phyloP scores from a whole-genome alignment of 75 land plant genomes.

The Cupressus sempervirens region DNA sequence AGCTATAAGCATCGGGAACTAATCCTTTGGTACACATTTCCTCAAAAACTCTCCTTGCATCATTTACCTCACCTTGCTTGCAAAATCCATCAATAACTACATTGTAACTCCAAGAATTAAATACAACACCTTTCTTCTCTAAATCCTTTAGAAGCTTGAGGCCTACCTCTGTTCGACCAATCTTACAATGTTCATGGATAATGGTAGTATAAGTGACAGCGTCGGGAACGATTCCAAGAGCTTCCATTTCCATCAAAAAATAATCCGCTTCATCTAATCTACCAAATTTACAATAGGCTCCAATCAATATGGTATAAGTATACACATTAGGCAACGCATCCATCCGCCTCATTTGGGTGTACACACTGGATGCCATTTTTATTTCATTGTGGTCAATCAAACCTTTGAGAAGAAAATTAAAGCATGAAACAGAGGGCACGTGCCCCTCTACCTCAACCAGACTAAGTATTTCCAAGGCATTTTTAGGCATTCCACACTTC shows the following conservation, averaged over 20 bases:
- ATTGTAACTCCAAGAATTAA: slow-evolving; percentile 7
- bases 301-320: slow-evolving; percentile 6
- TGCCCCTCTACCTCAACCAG: background rate
- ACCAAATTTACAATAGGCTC: slow-evolving; percentile 10
- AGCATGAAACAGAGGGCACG: slow-evolving; percentile 11
- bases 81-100: slow-evolving; percentile 10
- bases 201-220: slow-evolving; percentile 9
- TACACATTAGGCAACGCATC: slow-evolving; percentile 8
- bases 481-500: background rate
- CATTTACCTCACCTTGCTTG: slow-evolving; percentile 4
- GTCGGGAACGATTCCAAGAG: slow-evolving; percentile 12
- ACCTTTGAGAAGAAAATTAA: slow-evolving; percentile 4
- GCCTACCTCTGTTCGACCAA: slow-evolving; percentile 6
- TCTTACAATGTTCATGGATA: slow-evolving; percentile 5
- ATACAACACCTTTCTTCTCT: background rate
- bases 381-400: slow-evolving; percentile 9
- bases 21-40: slow-evolving; percentile 7
- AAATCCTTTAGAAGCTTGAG: slow-evolving; percentile 4
- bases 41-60: slow-evolving; percentile 4
- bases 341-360: slow-evolving; percentile 4
- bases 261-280: background rate
- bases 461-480: slow-evolving; percentile 5
- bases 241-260: background rate
- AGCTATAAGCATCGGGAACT: slow-evolving; percentile 8
- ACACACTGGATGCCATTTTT: slow-evolving; percentile 8